Evolutionary conservation across 805 yeast species (phyloP).

Genomic region (Sugiyamaella boreocaroliniensis): DNA sequence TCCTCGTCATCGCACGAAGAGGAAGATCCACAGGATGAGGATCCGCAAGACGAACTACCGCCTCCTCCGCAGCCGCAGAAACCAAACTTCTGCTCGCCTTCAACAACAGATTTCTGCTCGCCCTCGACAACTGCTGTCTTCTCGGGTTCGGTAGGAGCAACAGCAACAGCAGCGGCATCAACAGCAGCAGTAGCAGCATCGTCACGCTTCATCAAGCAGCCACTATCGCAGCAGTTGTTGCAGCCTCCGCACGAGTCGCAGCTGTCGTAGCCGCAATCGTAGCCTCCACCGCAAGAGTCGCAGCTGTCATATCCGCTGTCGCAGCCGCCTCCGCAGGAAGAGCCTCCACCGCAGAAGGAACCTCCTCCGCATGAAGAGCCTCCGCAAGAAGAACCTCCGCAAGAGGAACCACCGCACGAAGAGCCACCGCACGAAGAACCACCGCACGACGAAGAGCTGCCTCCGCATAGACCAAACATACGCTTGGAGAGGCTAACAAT

Average conservation of each 20-base stretch:
- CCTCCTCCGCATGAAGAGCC: background rate
- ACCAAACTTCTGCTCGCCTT: background rate
- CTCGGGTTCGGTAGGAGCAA: slow-evolving; percentile 3
- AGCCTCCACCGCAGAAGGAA: slow-evolving; percentile 5
- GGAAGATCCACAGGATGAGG: no score
- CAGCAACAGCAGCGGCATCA: background rate
- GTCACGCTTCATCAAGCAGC: slow-evolving; percentile 1
- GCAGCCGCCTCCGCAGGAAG: slow-evolving; percentile 1
- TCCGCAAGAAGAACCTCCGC: slow-evolving; percentile 1
- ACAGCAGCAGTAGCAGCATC: background rate
- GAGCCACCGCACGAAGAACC: slow-evolving; percentile 1
- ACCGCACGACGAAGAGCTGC: background rate
- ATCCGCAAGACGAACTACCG: background rate
- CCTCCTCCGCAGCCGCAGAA: slow-evolving; percentile 2
- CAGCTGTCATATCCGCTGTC: background rate
- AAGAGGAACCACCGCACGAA: background rate
- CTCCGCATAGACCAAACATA: slow-evolving; percentile 7
- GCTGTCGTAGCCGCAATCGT: background rate
- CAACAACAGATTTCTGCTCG: background rate
- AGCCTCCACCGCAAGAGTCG: slow-evolving; percentile 1
- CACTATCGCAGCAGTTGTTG: slow-evolving; percentile 3
- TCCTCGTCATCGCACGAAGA: background rate
- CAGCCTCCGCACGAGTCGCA: background rate
- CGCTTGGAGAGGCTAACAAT: slow-evolving; percentile 1
- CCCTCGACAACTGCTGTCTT: background rate